Conservation (phyloP, 1,284 basidiomycete genomes). For the Puccinia polysora region DNA sequence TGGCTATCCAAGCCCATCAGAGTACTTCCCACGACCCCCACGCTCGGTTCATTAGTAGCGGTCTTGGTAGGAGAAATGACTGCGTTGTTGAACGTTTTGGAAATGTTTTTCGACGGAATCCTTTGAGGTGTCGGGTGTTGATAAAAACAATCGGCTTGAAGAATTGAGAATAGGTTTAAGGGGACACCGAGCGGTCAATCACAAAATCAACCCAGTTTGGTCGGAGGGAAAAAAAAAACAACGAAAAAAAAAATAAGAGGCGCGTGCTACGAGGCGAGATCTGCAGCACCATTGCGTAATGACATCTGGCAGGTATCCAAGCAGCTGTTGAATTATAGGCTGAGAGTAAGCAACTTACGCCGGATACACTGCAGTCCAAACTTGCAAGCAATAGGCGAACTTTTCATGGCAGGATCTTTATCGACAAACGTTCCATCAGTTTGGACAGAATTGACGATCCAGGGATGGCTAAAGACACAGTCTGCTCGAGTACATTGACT, state of each 20-base stretch:
- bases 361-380: constrained; percentile 10
- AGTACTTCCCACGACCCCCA: no score
- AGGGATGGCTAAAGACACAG: constrained; percentile 31
- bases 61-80: background rate
- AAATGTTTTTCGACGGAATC: constrained; percentile 34
- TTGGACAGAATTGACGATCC: constrained; percentile 8
- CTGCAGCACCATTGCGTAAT: no score
- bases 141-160: constrained; percentile 30
- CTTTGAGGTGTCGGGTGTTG: constrained; percentile 28
- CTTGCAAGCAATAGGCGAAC: constrained; percentile 2
- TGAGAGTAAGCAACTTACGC: background rate
- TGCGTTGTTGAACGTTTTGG: constrained; percentile 28
- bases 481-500: constrained; percentile 35
- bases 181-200: no score
- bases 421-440: background rate
- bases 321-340: background rate
- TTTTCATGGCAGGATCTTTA: background rate
- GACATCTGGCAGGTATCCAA: background rate
- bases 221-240: no score
- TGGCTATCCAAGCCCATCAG: background rate
- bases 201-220: no score
- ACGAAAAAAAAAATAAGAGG: background rate
- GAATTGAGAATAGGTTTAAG: no score
- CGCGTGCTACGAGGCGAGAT: background rate
- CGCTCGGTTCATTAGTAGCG: background rate